Base-by-base conservation (phyloP, 805 yeast genomes). In the Martiniozyma abietophila region DNA sequence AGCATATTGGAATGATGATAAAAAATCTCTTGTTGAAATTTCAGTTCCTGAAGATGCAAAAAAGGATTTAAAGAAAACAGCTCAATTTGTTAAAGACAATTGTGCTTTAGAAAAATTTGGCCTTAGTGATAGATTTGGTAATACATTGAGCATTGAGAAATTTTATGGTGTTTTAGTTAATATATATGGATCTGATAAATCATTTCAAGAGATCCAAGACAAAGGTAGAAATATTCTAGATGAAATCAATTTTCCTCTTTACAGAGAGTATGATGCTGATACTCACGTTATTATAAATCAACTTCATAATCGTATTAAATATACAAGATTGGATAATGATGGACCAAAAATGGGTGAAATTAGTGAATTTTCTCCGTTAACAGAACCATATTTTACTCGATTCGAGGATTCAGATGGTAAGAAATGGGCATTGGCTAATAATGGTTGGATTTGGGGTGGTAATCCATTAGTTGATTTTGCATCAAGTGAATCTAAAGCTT, bases 401-500 rank as follows among this genome's bases (percentile, higher is more conserved):
- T 74, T 88, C 45, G 53, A 46, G 3, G 69, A 56, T 31, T 54
- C 59, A 0, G 62, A 64, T 31, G 89, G 86, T 3, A 64, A 68
- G 25, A 61, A 67, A 1, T 78, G 76, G 61, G 78, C 82, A 7
- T 62, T 89, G 39, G 97, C 95, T 4, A 92, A 92, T 52, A 89
- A 92, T 50, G 98, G 98, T 30, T 89, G 97, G 96, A 85, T 92
- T 37, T 89, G 98, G 98, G 88, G 84, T 34, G 96, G 95, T 8
- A 78, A 89, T 46, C 96, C 97, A 2, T 59, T 88, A 38, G 80
- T 84, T 3, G 97, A 89, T 59, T 89, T 89, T 68, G 98, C 97
- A 0, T 80, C 95, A 0, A 56, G 67, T 19, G 47, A 76, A 35
- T 75, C 94, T 5, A 80, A 74, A 50, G 88, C 94, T 4, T 89